Conservation (phyloP, 2,329 filamentous ascomycete species). For the Macrophomina pseudophaseolina region DNA sequence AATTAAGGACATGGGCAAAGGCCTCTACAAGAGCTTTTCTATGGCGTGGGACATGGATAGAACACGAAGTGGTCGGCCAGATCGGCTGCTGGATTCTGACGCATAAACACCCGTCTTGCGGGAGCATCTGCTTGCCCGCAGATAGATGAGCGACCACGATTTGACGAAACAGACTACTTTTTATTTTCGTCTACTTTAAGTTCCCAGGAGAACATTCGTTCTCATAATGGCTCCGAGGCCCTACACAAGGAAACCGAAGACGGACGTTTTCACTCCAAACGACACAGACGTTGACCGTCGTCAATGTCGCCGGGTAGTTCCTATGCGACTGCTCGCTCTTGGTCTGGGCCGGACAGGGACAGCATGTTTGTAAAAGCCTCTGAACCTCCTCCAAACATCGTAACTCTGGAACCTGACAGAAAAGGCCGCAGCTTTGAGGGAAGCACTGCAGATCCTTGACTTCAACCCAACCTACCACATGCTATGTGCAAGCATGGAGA, state of each 20-base stretch:
- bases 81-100: neutral
- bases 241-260: neutral
- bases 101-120: slow-evolving; percentile 1
- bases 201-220: neutral
- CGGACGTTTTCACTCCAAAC: neutral
- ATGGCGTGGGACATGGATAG: neutral
- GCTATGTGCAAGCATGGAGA: slow-evolving; percentile 72
- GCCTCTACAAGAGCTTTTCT: neutral
- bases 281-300: slow-evolving; percentile 2
- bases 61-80: neutral
- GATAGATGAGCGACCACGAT: neutral
- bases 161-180: no score
- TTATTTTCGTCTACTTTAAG: no score
- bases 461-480: slow-evolving; percentile 75
- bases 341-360: neutral
- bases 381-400: no score
- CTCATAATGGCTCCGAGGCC: neutral
- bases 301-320: neutral
- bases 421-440: slow-evolving; percentile 31
- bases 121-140: neutral
- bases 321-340: neutral
- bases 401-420: neutral
- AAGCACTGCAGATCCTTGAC: slow-evolving; percentile 68
- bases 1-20: neutral
- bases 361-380: neutral